Evolutionary conservation across 768 basidiomycete species (phyloP).

Genomic region (Tylopilus sp.): DNA sequence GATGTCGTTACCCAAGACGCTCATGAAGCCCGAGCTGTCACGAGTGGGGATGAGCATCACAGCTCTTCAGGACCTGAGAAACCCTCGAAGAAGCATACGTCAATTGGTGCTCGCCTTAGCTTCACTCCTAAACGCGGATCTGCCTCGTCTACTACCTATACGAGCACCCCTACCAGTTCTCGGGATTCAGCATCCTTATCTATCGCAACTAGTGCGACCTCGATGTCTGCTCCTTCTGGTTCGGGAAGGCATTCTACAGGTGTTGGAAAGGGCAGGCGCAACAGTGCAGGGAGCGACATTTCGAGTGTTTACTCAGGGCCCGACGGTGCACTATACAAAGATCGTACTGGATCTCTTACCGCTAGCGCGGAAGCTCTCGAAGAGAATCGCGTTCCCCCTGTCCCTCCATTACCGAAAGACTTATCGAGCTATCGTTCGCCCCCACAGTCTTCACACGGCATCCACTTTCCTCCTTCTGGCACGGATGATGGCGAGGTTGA

Average conservation of each 20-base stretch:
- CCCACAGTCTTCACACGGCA: conserved; percentile 53
- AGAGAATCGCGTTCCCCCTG: conserved; percentile 77
- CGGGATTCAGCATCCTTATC: conserved; percentile 86
- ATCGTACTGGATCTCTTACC: conserved; percentile 62
- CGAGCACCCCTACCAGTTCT: conserved; percentile 78
- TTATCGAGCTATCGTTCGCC: conserved; percentile 74
- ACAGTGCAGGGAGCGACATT: conserved; percentile 84
- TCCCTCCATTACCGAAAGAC: conserved; percentile 91
- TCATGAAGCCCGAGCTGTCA: conserved; percentile 41
- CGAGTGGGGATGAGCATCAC: conserved; percentile 57
- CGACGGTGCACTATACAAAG: conserved; percentile 61
- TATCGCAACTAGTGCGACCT: conserved; percentile 72
- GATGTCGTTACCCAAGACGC: conserved; percentile 36
- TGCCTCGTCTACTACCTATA: conserved; percentile 83
- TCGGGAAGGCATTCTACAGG: conserved; percentile 71
- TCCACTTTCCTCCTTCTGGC: conserved; percentile 46
- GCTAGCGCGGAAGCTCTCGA: conserved; percentile 58
- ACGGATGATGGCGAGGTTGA: conserved; percentile 47
- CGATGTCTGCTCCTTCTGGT: conserved; percentile 54
- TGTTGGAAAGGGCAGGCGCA: conserved; percentile 59
- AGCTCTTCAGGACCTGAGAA: conserved; percentile 51
- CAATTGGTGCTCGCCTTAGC: conserved; percentile 59
- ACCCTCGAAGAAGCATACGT: conserved; percentile 61
- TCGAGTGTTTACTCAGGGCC: conserved; percentile 66
- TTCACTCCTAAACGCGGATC: conserved; percentile 87